These are phyloP conservation scores for Populus deltoides DNA, from an alignment of 345 rosid species.

Conservation along the genomic window DNA sequence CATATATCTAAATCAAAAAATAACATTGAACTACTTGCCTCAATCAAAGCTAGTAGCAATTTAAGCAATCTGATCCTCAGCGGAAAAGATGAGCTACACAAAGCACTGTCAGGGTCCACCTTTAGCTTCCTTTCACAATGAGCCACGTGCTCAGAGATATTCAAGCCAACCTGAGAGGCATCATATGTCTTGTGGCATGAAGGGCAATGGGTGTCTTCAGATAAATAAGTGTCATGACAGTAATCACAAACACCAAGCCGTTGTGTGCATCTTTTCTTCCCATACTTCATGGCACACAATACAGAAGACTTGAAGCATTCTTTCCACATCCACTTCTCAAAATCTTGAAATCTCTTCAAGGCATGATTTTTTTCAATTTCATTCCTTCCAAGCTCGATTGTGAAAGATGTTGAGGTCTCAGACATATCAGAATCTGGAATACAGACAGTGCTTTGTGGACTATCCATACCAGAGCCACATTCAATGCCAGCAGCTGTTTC, in stretches of 20 bases:
- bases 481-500: constrained; percentile 22
- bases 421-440: constrained; percentile 42
- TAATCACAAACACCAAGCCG: constrained; percentile 48
- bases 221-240: constrained; percentile 50
- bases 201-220: constrained; percentile 43
- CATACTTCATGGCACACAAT: constrained; percentile 52
- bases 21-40: constrained; percentile 40
- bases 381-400: constrained; percentile 56
- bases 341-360: constrained; percentile 62
- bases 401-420: constrained; percentile 60
- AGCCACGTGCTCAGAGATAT: constrained; percentile 48
- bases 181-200: constrained; percentile 44
- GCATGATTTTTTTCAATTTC: constrained; percentile 38
- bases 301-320: constrained; percentile 41
- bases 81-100: constrained; percentile 41
- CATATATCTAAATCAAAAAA: background rate
- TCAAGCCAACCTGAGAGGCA: constrained; percentile 25
- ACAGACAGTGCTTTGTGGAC: constrained; percentile 37
- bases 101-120: constrained; percentile 20
- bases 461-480: constrained; percentile 19
- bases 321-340: constrained; percentile 81
- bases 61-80: constrained; percentile 59
- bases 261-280: constrained; percentile 50
- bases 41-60: constrained; percentile 58
- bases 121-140: constrained; percentile 29